A percentile compares a stretch with the other conserved stretches of the same genome.
Evolutionary conservation across 2,329 filamentous ascomycete genomes (phyloP).

Genomic region (Ophiostoma pallidulum): DNA sequence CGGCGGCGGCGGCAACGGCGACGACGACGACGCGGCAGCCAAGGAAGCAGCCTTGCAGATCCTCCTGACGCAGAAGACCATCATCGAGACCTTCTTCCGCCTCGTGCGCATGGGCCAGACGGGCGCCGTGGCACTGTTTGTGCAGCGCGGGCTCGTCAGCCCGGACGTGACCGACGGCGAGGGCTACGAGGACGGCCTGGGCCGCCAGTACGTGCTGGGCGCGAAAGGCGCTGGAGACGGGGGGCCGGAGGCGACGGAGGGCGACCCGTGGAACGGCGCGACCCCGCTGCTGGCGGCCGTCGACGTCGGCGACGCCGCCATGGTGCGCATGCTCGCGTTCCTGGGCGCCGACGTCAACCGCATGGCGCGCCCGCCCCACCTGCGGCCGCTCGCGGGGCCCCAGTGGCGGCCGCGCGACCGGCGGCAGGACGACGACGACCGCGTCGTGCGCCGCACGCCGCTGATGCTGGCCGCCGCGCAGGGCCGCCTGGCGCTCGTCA

Average conservation of each 20-base stretch:
- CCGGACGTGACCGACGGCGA: slow-evolving; percentile 25
- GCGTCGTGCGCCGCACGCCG: slow-evolving; percentile 30
- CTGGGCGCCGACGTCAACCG: slow-evolving; percentile 29
- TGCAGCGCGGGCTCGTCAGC: slow-evolving; percentile 28
- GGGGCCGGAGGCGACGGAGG: neutral
- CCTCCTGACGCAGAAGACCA: slow-evolving; percentile 15
- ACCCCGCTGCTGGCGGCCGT: slow-evolving; percentile 31
- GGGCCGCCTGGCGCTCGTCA: slow-evolving; percentile 33
- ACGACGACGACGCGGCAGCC: neutral
- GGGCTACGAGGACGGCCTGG: neutral
- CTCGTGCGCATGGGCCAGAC: slow-evolving; percentile 15
- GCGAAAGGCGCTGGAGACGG: neutral
- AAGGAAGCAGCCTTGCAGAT: neutral
- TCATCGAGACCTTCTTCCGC: slow-evolving; percentile 8
- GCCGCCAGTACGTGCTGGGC: neutral
- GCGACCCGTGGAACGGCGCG: slow-evolving; percentile 14
- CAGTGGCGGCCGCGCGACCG: neutral
- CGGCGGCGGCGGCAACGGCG: neutral
- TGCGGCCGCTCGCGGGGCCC: neutral
- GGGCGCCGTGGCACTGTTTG: slow-evolving; percentile 23
- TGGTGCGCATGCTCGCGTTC: slow-evolving; percentile 26
- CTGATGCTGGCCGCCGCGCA: slow-evolving; percentile 33
- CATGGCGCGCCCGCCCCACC: slow-evolving; percentile 16
- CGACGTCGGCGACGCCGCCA: slow-evolving; percentile 21
- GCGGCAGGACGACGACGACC: slow-evolving; percentile 11